Conservation (phyloP, 768 basidiomycete genomes). For the Russula abietina region DNA sequence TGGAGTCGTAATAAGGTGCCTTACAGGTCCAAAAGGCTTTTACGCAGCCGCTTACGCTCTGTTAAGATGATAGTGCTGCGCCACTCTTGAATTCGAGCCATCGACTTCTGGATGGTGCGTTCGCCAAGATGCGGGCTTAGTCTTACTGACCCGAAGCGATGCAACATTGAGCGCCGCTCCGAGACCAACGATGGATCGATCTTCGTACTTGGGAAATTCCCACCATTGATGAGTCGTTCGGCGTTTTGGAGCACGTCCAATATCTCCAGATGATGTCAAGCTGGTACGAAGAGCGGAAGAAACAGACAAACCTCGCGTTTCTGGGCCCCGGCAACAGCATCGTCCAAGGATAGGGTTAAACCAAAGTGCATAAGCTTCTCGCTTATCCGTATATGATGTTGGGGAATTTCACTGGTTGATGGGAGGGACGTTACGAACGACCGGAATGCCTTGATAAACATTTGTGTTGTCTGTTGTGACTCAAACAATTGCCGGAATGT, state of each 20-base stretch:
- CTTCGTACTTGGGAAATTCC: slow-evolving; percentile 37
- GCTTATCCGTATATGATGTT: slow-evolving; percentile 46
- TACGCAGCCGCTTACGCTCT: slow-evolving; percentile 67
- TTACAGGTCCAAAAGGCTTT: slow-evolving; percentile 68
- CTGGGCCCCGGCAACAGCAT: slow-evolving; percentile 53
- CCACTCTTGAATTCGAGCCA: slow-evolving; percentile 65
- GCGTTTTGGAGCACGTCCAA: slow-evolving; percentile 52
- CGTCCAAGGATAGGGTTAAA: slow-evolving; percentile 59
- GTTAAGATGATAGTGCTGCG: slow-evolving; percentile 58
- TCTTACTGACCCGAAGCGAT: slow-evolving; percentile 49
- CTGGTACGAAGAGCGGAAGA: neutral
- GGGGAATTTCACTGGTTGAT: slow-evolving; percentile 36
- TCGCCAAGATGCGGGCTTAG: slow-evolving; percentile 62
- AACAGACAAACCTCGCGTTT: slow-evolving; percentile 56
- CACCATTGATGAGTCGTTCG: slow-evolving; percentile 47
- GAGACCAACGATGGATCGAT: slow-evolving; percentile 51
- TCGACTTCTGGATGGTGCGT: slow-evolving; percentile 55
- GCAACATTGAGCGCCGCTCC: slow-evolving; percentile 46
- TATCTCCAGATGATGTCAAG: slow-evolving; percentile 39
- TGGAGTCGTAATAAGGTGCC: slow-evolving; percentile 23
- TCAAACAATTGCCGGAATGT: slow-evolving; percentile 70
- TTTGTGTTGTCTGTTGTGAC: slow-evolving; percentile 60
- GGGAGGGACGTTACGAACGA: slow-evolving; percentile 45
- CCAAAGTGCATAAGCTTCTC: slow-evolving; percentile 71
- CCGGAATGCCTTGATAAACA: slow-evolving; percentile 61